Conservation (phyloP, 129 eudicot species). For the Lactuca saligna region DNA sequence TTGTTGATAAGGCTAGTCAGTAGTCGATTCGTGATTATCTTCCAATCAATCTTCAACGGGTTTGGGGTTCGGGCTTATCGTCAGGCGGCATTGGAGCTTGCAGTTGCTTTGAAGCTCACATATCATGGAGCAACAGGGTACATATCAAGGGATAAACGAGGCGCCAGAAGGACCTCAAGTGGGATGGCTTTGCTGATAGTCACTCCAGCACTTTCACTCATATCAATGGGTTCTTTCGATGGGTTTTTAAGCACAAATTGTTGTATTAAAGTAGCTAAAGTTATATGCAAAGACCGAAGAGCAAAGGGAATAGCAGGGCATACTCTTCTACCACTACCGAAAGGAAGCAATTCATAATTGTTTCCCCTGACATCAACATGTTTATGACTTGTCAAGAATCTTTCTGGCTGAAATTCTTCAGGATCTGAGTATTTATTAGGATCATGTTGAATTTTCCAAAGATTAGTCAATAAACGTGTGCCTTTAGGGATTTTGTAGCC, state of each 20-base stretch:
- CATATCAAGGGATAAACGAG: not conserved
- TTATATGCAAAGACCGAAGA: slow-evolving; percentile 2
- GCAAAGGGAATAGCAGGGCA: slow-evolving; percentile 30
- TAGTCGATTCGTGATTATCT: no score
- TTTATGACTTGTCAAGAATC: slow-evolving; percentile 33
- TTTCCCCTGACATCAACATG: slow-evolving; percentile 29
- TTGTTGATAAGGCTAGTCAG: no score
- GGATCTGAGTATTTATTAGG: slow-evolving; percentile 29
- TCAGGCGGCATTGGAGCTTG: no score
- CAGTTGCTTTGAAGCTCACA: no score
- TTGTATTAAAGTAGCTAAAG: slow-evolving; percentile 28
- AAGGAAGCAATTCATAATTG: slow-evolving; percentile 30
- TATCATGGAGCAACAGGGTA: no score
- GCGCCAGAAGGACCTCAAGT: slow-evolving; percentile 17
- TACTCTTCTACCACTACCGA: slow-evolving; percentile 32
- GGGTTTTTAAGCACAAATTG: slow-evolving; percentile 14
- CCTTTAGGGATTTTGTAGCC: slow-evolving; percentile 41
- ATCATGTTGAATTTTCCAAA: slow-evolving; percentile 33
- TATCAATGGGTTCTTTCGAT: slow-evolving; percentile 22
- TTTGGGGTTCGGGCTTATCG: no score
- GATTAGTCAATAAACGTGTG: slow-evolving; percentile 33
- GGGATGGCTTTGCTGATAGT: slow-evolving; percentile 16
- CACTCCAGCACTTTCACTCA: slow-evolving; percentile 23
- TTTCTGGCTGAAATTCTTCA: slow-evolving; percentile 29
- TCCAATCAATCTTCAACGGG: no score